phyloP scores from a whole-genome alignment of 2,329 filamentous ascomycete genomes.

The Proliferodiscus dingleyae region DNA sequence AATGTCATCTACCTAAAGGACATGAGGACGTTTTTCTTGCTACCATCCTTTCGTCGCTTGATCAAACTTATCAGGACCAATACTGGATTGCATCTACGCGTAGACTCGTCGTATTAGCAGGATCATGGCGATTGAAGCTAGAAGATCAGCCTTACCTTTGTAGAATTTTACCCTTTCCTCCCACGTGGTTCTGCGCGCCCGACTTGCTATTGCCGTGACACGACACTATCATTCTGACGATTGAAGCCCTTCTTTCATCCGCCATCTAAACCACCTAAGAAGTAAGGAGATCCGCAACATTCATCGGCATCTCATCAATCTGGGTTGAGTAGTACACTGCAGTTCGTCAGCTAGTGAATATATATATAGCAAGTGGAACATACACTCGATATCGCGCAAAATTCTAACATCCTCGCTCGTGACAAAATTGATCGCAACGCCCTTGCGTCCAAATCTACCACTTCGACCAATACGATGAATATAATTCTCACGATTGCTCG shows the following conservation, averaged over 20 bases:
- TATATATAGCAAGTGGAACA: slow-evolving; percentile 29
- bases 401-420: slow-evolving; percentile 98
- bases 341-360: slow-evolving; percentile 15
- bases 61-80: not conserved
- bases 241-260: no score
- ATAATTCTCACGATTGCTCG: slow-evolving; percentile 98
- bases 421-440: slow-evolving; percentile 99
- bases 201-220: slow-evolving; percentile 17
- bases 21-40: not conserved
- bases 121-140: not conserved
- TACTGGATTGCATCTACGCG: not conserved
- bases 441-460: slow-evolving; percentile 93
- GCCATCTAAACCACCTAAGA: no score
- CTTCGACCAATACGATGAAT: slow-evolving; percentile 97
- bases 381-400: slow-evolving; percentile 90
- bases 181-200: slow-evolving; percentile 21
- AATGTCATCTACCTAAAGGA: no score
- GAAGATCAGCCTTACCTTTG: slow-evolving; percentile 20
- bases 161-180: slow-evolving; percentile 28
- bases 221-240: no score
- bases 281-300: slow-evolving; percentile 45
- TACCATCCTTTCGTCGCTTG: not conserved
- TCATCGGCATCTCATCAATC: slow-evolving; percentile 81
- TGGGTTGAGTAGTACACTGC: slow-evolving; percentile 70
- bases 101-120: not conserved